Evolutionary conservation across 2,329 filamentous ascomycete genomes (phyloP).

Genomic region (Lecanicillium sp.): DNA sequence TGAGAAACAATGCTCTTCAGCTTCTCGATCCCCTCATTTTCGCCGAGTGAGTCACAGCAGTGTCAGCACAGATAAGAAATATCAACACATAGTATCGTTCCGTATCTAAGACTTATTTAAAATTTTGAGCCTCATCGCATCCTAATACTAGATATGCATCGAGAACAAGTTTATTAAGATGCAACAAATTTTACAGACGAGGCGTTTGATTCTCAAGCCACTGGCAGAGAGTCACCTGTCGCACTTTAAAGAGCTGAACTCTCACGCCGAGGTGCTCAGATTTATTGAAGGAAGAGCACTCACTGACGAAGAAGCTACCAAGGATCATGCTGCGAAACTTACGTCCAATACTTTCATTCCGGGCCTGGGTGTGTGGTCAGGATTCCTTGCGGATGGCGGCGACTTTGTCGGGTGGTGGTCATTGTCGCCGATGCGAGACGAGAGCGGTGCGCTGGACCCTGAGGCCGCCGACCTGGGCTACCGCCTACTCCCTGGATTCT

Average conservation of each 20-base stretch:
- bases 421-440: slow-evolving; percentile 18
- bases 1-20: no score
- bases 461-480: slow-evolving; percentile 22
- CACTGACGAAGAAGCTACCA: neutral
- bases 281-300: neutral
- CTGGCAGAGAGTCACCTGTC: neutral
- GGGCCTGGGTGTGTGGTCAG: slow-evolving; percentile 2
- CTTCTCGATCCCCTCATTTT: no score
- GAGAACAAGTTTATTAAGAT: no score
- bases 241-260: neutral
- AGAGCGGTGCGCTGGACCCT: slow-evolving; percentile 7
- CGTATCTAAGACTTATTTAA: no score
- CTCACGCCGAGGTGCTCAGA: neutral
- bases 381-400: slow-evolving; percentile 10
- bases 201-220: neutral
- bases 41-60: no score
- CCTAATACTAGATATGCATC: no score
- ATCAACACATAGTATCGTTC: no score
- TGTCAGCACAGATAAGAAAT: no score
- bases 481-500: slow-evolving; percentile 24
- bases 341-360: neutral
- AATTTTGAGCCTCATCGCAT: no score
- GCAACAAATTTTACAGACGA: no score
- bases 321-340: neutral
- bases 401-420: slow-evolving; percentile 28